Evolutionary conservation across 2,329 filamentous ascomycete genomes (phyloP).

Genomic region (Scedosporium aurantiacum): DNA sequence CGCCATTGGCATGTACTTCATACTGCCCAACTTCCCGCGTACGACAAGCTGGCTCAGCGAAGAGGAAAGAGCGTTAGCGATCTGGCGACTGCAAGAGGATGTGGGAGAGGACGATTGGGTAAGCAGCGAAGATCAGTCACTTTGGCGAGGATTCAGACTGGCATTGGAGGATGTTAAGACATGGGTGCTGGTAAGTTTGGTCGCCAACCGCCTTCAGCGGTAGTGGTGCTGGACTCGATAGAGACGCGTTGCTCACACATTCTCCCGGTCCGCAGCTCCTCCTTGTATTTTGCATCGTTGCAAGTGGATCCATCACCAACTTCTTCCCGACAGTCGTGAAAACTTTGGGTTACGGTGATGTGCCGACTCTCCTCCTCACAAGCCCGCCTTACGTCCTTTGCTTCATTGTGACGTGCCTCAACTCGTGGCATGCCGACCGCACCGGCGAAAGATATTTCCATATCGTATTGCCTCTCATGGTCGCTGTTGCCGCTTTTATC

Average conservation of each 20-base stretch:
- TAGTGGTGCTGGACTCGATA: not conserved
- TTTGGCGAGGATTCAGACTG: slow-evolving; percentile 41
- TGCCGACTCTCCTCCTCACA: slow-evolving; percentile 51
- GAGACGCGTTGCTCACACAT: not conserved
- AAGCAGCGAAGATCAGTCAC: slow-evolving; percentile 41
- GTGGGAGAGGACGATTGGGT: slow-evolving; percentile 55
- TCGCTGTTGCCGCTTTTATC: slow-evolving; percentile 56
- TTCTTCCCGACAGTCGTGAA: slow-evolving; percentile 62
- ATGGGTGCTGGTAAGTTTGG: slow-evolving; percentile 39
- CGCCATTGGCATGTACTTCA: slow-evolving; percentile 20
- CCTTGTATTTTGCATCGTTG: slow-evolving; percentile 45
- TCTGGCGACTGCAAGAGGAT: slow-evolving; percentile 52
- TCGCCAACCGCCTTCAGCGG: not conserved
- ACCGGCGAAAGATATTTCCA: slow-evolving; percentile 64
- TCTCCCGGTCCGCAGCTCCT: slow-evolving; percentile 27
- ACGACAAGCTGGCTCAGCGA: slow-evolving; percentile 20
- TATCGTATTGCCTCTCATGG: slow-evolving; percentile 47
- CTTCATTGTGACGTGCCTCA: slow-evolving; percentile 49
- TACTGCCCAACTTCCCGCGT: slow-evolving; percentile 32
- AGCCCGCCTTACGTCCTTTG: slow-evolving; percentile 55
- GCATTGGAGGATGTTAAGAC: slow-evolving; percentile 49
- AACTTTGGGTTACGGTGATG: slow-evolving; percentile 51
- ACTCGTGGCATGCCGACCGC: slow-evolving; percentile 60
- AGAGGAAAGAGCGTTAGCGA: slow-evolving; percentile 36
- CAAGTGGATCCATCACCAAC: slow-evolving; percentile 50